Base-by-base conservation (phyloP, 2,329 filamentous ascomycete species). In the Coleophoma eucalyptorum region DNA sequence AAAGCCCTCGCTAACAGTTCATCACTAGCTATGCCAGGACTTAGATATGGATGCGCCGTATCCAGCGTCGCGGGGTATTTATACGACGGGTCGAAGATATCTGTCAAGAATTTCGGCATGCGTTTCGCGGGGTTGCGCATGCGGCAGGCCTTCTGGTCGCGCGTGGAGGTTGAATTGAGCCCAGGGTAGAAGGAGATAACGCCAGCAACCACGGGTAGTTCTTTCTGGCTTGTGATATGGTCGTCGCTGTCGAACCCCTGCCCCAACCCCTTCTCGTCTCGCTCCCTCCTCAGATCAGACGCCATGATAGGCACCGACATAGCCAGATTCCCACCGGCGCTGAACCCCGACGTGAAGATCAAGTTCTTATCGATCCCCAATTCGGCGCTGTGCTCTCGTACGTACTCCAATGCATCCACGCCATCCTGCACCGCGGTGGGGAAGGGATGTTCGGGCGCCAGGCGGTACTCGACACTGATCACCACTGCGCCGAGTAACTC, bases 381-480 rank as follows among this genome's bases (percentile, higher is more conserved):
- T 7, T 44, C 42, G 20, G 20, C 18, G n/a, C 20, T 26, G 20
- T 44, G 42, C 13, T 26, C 19, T 26, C 12, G 11, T 16, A 44
- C 16, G 26, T 44, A 44, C 15, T 16, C 11, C 8, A 26, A 55
- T 15, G 59, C 65, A 18, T 61, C 58, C 21, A 52, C 62, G 49
- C 65, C 66, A 46, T 68, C 66, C 35, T 67, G 57, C 42, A 67
- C 56, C 15, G 63, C 46, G 7, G 56, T 62, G 63, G 65, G 64
- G 50, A 64, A 64, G 37, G 61, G 59, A 52, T 67, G 63, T 32
- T 62, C 53, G 1, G 63, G 66, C 2, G 65, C 64, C 46, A 68
- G 63, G 1, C 65, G 57, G 44, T 68, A 69, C 26, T 62, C 65
- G 5, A 69, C 63, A 15, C 63, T 65, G 6, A 67, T 59, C 13